Percentiles rank a stretch among this genome's conserved stretches.
phyloP scores from a whole-genome alignment of 257 asterid species.

The Rauvolfia tetraphylla region DNA sequence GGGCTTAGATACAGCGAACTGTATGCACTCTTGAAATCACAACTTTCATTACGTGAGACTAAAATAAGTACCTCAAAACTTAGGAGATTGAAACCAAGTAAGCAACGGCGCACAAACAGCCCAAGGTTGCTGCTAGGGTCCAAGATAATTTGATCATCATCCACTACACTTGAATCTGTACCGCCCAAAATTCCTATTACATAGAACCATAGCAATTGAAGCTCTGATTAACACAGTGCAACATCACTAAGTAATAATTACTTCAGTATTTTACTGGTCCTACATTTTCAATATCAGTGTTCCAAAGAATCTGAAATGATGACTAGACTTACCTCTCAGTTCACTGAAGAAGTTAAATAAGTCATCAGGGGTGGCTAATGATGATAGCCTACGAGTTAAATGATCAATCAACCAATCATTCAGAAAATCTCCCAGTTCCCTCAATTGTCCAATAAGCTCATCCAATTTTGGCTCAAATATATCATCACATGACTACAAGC shows the following conservation, averaged over 20 bases:
- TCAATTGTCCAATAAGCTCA: conserved; percentile 54
- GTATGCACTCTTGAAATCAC: neutral
- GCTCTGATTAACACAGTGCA: neutral
- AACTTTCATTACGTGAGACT: neutral
- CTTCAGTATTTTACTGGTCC: neutral
- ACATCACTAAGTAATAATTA: neutral
- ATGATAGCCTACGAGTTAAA: conserved; percentile 51
- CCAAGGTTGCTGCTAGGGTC: conserved; percentile 85
- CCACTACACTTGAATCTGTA: conserved; percentile 57
- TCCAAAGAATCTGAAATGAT: neutral
- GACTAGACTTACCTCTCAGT: conserved; percentile 53
- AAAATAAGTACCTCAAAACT: conserved; percentile 69
- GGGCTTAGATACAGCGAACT: neutral
- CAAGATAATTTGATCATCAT: conserved; percentile 84
- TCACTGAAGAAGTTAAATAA: conserved; percentile 76
- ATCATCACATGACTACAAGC: conserved; percentile 55
- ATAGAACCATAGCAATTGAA: conserved; percentile 11
- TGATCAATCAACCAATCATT: conserved; percentile 73
- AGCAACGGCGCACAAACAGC: conserved; percentile 74
- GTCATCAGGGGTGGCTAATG: conserved; percentile 75
- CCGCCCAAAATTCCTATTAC: conserved; percentile 68
- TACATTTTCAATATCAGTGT: neutral
- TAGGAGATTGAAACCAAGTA: conserved; percentile 73
- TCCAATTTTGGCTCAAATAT: conserved; percentile 80
- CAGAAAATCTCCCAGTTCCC: conserved; percentile 55